Evolutionary conservation across 2,329 filamentous ascomycete genomes (phyloP).

Genomic region (Colletotrichum spinosum): DNA sequence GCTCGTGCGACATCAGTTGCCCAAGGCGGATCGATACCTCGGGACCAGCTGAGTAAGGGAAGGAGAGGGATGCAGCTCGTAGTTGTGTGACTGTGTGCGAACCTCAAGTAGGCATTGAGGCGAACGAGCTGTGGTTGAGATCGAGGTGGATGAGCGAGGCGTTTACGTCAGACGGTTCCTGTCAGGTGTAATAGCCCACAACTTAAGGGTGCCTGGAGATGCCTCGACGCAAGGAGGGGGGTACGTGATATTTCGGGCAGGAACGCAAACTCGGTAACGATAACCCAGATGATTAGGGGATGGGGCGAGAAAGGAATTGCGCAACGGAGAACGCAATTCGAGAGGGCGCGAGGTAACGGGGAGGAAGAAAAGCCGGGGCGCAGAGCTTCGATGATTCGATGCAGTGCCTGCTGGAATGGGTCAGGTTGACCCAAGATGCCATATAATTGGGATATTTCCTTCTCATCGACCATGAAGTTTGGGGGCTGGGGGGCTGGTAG

Average conservation of each 20-base stretch:
- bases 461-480: not conserved
- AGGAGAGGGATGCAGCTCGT: no score
- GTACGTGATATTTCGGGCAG: slow-evolving; percentile 19
- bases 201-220: slow-evolving; percentile 1
- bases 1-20: slow-evolving; percentile 34
- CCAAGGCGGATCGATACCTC: slow-evolving; percentile 18
- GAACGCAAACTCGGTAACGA: slow-evolving; percentile 18
- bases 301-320: slow-evolving; percentile 9
- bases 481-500: slow-evolving; percentile 3
- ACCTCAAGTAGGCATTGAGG: not conserved
- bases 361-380: slow-evolving; percentile 30
- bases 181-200: slow-evolving; percentile 19
- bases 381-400: slow-evolving; percentile 23
- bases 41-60: slow-evolving; percentile 20
- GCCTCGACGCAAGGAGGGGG: slow-evolving; percentile 17
- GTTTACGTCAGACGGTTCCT: slow-evolving; percentile 26
- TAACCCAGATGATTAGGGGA: slow-evolving; percentile 12
- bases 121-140: slow-evolving; percentile 11
- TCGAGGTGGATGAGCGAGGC: slow-evolving; percentile 21
- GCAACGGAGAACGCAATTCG: slow-evolving; percentile 11
- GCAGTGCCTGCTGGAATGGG: slow-evolving; percentile 23
- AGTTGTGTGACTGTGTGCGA: no score
- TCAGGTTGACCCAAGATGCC: slow-evolving; percentile 12
- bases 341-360: slow-evolving; percentile 22
- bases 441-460: slow-evolving; percentile 21